A percentile compares a stretch with the other conserved stretches of the same genome.
Evolutionary conservation across 352 stramenopile genomes (phyloP).

Genomic region (Phytopythium ostracodes): DNA sequence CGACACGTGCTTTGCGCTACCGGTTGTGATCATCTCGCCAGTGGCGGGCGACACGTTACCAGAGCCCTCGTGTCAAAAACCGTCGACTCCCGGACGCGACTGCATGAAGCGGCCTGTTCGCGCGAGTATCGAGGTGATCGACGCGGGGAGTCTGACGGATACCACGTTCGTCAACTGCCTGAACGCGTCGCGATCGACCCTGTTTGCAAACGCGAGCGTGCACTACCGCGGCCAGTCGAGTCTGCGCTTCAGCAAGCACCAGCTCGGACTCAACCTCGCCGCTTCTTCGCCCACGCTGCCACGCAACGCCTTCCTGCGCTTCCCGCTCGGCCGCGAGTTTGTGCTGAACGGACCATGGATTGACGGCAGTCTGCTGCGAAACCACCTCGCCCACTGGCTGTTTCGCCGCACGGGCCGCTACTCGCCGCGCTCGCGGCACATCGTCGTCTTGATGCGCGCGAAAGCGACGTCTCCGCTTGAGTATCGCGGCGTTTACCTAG

Average conservation of each 20-base stretch:
- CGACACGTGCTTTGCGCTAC: conserved; percentile 6
- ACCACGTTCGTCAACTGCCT: conserved; percentile 40
- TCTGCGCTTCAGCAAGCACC: conserved; percentile 50
- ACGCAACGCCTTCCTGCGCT: conserved; percentile 19
- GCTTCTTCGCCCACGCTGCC: conserved; percentile 20
- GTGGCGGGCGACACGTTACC: neutral
- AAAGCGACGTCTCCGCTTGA: conserved; percentile 12
- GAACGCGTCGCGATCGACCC: conserved; percentile 10
- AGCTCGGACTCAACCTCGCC: conserved; percentile 30
- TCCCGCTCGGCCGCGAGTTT: conserved; percentile 37
- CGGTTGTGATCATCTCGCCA: conserved; percentile 5
- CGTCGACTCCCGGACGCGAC: conserved; percentile 31
- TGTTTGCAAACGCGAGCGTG: conserved; percentile 25
- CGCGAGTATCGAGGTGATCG: conserved; percentile 34
- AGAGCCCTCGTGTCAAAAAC: conserved; percentile 29
- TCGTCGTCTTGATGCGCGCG: conserved; percentile 43
- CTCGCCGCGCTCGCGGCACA: conserved; percentile 38
- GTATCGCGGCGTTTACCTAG: conserved; percentile 50
- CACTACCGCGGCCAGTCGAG: conserved; percentile 59
- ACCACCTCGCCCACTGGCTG: conserved; percentile 55
- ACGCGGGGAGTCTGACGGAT: conserved; percentile 9
- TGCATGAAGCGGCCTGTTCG: conserved; percentile 38
- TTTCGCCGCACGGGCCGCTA: conserved; percentile 44
- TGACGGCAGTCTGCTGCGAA: conserved; percentile 48
- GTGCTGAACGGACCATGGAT: conserved; percentile 52